A percentile compares a stretch with the other conserved stretches of the same genome.
Evolutionary conservation across 371 early-diverging fungal genomes (phyloP).

Genomic region (Haplosporangium sp.): DNA sequence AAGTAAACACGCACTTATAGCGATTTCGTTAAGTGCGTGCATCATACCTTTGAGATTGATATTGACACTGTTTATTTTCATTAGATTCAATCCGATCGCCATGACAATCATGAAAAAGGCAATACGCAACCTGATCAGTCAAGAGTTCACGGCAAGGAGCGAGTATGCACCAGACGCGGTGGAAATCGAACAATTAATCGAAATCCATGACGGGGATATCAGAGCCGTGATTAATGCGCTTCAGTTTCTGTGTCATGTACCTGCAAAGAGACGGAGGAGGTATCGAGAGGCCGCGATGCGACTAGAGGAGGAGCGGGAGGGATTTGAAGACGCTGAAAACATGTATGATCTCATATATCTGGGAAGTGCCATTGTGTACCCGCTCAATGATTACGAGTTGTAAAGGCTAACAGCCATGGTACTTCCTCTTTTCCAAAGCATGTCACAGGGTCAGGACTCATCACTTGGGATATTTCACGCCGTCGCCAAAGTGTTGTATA

Average conservation of each 20-base stretch:
- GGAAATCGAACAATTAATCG: conserved; percentile 45
- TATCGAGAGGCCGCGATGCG: conserved; percentile 11
- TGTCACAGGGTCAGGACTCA: conserved; percentile 52
- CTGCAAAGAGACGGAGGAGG: conserved; percentile 10
- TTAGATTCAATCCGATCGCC: conserved; percentile 68
- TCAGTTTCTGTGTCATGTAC: conserved; percentile 58
- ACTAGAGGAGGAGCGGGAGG: conserved; percentile 12
- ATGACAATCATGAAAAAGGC: conserved; percentile 63
- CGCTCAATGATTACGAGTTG: background rate
- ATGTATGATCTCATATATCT: conserved; percentile 4
- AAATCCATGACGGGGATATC: conserved; percentile 62
- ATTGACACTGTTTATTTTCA: background rate
- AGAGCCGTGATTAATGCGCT: conserved; percentile 65
- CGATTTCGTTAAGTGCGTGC: background rate
- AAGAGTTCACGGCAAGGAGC: conserved; percentile 39
- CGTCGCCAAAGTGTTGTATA: conserved; percentile 61
- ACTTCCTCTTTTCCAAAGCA: conserved; percentile 2
- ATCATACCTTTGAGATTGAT: background rate
- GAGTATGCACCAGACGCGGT: conserved; percentile 18
- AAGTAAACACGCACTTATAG: background rate
- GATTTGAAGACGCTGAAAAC: conserved; percentile 11
- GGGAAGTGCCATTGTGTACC: background rate
- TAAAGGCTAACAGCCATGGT: background rate
- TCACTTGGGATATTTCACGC: conserved; percentile 62
- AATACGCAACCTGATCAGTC: conserved; percentile 53